Conservation (phyloP, 352 stramenopile genomes). For the Phytopythium boreale region DNA sequence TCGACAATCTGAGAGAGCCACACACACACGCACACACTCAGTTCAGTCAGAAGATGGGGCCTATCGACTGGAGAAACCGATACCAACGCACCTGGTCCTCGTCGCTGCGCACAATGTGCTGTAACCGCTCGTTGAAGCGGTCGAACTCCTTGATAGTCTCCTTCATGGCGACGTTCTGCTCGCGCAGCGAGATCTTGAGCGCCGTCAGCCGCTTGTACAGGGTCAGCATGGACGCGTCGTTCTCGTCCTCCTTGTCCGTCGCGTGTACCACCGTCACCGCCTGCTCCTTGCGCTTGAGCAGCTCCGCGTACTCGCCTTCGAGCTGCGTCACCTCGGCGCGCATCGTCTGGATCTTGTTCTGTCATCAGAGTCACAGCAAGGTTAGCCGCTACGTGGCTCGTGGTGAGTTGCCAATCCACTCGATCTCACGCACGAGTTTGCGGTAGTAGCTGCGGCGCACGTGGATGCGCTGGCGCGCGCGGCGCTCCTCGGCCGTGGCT, state of each 20-base stretch:
- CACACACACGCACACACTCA: no score
- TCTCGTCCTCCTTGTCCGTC: not conserved
- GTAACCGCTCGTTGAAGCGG: constrained; percentile 3
- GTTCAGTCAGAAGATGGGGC: not conserved
- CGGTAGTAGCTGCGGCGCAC: constrained; percentile 47
- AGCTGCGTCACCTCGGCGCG: constrained; percentile 29
- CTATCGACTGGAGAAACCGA: not conserved
- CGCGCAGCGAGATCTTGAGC: constrained; percentile 4
- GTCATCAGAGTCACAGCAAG: not conserved
- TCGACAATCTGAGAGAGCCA: constrained; percentile 1
- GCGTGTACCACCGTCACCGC: not conserved
- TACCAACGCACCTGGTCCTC: not conserved
- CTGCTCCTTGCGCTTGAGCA: constrained; percentile 17
- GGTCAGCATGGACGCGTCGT: constrained; percentile 6
- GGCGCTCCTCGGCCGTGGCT: constrained; percentile 35
- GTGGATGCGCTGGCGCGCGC: constrained; percentile 56
- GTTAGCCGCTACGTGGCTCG: not conserved
- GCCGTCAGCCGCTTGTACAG: constrained; percentile 5
- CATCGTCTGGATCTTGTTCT: constrained; percentile 42
- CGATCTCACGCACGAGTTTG: constrained; percentile 19
- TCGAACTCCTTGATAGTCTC: constrained; percentile 7
- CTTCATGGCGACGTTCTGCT: constrained; percentile 9
- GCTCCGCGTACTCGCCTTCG: constrained; percentile 31
- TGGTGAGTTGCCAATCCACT: not conserved
- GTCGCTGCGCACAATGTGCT: constrained; percentile 5